phyloP scores from a whole-genome alignment of 352 stramenopile genomes.

The Pythium periplocum region DNA sequence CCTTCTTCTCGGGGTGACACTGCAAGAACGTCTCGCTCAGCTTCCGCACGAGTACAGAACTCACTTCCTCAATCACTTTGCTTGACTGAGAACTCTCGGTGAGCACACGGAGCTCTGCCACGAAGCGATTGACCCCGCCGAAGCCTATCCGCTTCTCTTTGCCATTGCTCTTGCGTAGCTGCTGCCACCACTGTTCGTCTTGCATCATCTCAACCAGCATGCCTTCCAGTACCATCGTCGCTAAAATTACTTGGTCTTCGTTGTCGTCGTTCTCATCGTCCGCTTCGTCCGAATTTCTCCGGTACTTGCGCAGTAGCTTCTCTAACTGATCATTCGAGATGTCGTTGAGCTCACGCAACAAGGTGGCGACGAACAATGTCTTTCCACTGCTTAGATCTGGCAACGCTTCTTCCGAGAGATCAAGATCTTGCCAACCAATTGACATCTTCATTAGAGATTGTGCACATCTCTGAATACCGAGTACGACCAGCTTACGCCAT shows the following conservation, averaged over 20 bases:
- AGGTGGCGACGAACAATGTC: slow-evolving; percentile 43
- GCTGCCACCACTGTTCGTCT: slow-evolving; percentile 61
- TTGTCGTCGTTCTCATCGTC: slow-evolving; percentile 13
- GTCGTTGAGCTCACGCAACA: slow-evolving; percentile 47
- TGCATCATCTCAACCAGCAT: slow-evolving; percentile 53
- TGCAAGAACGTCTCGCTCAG: slow-evolving; percentile 44
- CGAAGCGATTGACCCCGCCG: slow-evolving; percentile 60
- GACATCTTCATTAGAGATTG: slow-evolving; percentile 70
- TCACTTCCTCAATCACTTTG: slow-evolving; percentile 27
- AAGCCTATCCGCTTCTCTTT: slow-evolving; percentile 45
- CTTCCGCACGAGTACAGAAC: slow-evolving; percentile 33
- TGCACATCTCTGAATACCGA: slow-evolving; percentile 49
- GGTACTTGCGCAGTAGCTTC: slow-evolving; percentile 34
- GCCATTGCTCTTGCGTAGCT: slow-evolving; percentile 24
- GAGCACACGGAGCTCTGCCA: slow-evolving; percentile 56
- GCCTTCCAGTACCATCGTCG: slow-evolving; percentile 38
- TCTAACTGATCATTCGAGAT: slow-evolving; percentile 57
- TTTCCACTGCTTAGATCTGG: slow-evolving; percentile 27
- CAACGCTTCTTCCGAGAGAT: slow-evolving; percentile 47
- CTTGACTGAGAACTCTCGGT: slow-evolving; percentile 27
- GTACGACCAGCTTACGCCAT: slow-evolving; percentile 41
- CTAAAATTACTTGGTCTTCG: slow-evolving; percentile 23
- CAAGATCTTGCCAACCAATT: slow-evolving; percentile 56
- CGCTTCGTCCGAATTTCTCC: slow-evolving; percentile 10
- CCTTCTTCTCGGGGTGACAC: slow-evolving; percentile 52